Percentiles rank a stretch among this genome's conserved stretches.
phyloP scores from a whole-genome alignment of 345 rosid species.

The Boechera stricta region DNA sequence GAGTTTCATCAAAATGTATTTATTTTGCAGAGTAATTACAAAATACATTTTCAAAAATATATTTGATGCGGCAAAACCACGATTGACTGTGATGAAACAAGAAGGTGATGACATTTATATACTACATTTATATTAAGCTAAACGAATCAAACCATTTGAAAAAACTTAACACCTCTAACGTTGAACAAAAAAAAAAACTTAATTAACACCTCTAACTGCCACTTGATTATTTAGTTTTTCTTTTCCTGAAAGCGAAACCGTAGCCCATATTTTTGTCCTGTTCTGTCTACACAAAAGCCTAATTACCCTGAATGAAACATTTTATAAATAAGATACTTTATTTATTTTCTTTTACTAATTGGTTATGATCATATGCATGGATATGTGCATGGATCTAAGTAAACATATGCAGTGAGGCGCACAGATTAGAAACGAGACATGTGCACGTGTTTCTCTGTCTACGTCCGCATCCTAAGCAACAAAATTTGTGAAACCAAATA shows the following conservation, averaged over 20 bases:
- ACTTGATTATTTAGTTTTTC: slow-evolving; percentile 14
- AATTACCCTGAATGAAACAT: slow-evolving; percentile 3
- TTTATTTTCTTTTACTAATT: neutral
- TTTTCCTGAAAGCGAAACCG: slow-evolving; percentile 26
- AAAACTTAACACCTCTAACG: too few relatives aligned
- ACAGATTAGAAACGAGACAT: slow-evolving; percentile 40
- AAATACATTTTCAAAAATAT: neutral
- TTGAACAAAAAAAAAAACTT: neutral
- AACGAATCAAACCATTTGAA: slow-evolving; percentile 15
- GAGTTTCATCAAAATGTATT: too few relatives aligned
- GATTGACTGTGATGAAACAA: neutral
- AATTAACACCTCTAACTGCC: neutral
- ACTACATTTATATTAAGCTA: neutral
- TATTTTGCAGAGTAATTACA: neutral
- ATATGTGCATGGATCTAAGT: slow-evolving; percentile 31
- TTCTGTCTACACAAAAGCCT: slow-evolving; percentile 17
- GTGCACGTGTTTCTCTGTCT: slow-evolving; percentile 47
- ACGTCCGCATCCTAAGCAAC: slow-evolving; percentile 43
- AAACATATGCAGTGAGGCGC: slow-evolving; percentile 28
- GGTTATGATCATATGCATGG: slow-evolving; percentile 27
- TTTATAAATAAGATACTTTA: neutral
- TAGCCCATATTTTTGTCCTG: slow-evolving; percentile 28
- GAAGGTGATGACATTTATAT: neutral
- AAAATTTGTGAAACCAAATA: slow-evolving; percentile 35
- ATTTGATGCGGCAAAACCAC: neutral